A percentile compares a stretch with the other conserved stretches of the same genome.
Evolutionary conservation across 805 yeast species (phyloP).

Genomic region (Lipomyces yamanashiensis): DNA sequence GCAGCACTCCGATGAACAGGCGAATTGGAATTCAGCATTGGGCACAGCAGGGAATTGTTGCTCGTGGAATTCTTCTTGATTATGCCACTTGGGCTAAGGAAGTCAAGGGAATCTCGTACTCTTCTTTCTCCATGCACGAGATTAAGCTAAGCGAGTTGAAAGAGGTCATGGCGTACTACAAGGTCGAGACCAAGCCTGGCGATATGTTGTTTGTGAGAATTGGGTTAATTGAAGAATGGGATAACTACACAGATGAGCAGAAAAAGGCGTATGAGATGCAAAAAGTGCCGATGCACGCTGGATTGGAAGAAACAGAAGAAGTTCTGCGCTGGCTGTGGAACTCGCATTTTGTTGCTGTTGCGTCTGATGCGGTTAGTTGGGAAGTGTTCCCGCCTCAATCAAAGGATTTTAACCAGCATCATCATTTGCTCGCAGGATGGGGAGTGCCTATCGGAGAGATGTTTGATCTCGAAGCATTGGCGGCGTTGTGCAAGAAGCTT

Average conservation of each 20-base stretch:
- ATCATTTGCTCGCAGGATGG: conserved; percentile 42
- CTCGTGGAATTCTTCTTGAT: conserved; percentile 41
- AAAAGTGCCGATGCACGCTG: conserved; percentile 28
- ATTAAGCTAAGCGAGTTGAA: conserved; percentile 34
- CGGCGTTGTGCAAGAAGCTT: conserved; percentile 38
- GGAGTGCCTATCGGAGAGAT: conserved; percentile 46
- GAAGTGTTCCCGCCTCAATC: conserved; percentile 38
- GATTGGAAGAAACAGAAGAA: conserved; percentile 40
- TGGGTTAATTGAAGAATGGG: conserved; percentile 42
- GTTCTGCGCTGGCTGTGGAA: conserved; percentile 40
- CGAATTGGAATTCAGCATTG: conserved; percentile 39
- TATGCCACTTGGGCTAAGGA: conserved; percentile 40
- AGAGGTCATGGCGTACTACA: conserved; percentile 29
- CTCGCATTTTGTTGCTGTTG: conserved; percentile 41
- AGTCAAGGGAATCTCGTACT: conserved; percentile 32
- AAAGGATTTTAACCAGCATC: conserved; percentile 38
- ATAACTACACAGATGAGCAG: conserved; percentile 21
- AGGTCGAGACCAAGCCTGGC: conserved; percentile 37
- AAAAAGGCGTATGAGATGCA: conserved; percentile 32
- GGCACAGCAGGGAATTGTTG: conserved; percentile 42
- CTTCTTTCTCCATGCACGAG: conserved; percentile 33
- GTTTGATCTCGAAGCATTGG: conserved; percentile 42
- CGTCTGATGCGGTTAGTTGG: conserved; percentile 40
- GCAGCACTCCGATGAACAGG: conserved; percentile 8
- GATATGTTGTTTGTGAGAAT: conserved; percentile 41